Percentiles rank a stretch among this genome's conserved stretches.
Conservation (phyloP, 2,329 filamentous ascomycete species). For the Colletotrichum shisoi region DNA sequence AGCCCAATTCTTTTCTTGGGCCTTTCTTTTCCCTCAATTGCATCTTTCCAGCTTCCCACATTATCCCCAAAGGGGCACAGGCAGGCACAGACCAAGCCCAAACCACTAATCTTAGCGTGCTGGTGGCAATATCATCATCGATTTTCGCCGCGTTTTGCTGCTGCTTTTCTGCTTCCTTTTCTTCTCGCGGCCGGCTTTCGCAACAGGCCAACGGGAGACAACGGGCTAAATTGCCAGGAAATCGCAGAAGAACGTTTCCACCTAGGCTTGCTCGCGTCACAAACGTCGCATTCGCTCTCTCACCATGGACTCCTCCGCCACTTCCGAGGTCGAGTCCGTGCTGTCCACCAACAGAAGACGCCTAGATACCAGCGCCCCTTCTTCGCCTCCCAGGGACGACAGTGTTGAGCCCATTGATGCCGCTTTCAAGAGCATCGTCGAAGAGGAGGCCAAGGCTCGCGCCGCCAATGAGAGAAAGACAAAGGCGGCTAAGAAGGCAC, state of each 20-base stretch:
- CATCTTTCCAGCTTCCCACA: background rate
- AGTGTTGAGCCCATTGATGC: slow-evolving; percentile 39
- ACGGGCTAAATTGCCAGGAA: background rate
- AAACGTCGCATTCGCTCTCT: background rate
- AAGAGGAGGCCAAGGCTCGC: slow-evolving; percentile 50
- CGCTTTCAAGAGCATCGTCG: slow-evolving; percentile 45
- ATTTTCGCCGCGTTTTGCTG: background rate
- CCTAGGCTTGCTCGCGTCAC: no score
- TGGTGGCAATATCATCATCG: slow-evolving; percentile 30
- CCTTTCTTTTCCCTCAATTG: background rate
- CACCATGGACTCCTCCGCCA: slow-evolving; percentile 46
- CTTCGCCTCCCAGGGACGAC: slow-evolving; percentile 49
- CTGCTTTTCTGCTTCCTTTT: background rate
- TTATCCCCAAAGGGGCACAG: no score
- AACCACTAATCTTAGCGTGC: slow-evolving; percentile 10
- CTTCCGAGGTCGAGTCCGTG: slow-evolving; percentile 47
- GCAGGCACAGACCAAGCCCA: slow-evolving; percentile 12
- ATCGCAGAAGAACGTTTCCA: background rate
- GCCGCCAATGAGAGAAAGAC: slow-evolving; percentile 55
- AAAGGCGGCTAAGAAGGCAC: slow-evolving; percentile 48
- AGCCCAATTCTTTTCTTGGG: background rate
- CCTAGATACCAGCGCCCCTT: slow-evolving; percentile 49
- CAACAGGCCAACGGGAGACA: no score
- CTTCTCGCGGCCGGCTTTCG: background rate
- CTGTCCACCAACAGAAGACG: slow-evolving; percentile 44